A percentile compares a stretch with the other conserved stretches of the same genome.
Conservation (phyloP, 73 alveolate species). For the Blepharisma stoltei region DNA sequence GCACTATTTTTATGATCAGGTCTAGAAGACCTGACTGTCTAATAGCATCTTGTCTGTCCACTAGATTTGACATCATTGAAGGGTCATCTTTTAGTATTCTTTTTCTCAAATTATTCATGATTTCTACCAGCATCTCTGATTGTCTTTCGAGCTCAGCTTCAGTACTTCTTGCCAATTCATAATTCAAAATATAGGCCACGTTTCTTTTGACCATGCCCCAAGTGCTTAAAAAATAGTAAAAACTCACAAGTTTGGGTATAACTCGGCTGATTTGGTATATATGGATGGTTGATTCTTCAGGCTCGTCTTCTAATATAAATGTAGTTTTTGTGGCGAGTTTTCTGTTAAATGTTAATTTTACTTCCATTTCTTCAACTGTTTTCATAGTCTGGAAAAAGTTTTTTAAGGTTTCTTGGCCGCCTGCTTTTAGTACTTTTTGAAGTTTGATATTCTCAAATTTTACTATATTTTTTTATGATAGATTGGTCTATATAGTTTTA, state of each 20-base stretch:
- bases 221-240: neutral
- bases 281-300: slow-evolving; percentile 4
- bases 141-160: slow-evolving; percentile 24
- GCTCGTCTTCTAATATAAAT: slow-evolving; percentile 14
- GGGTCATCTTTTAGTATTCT: neutral
- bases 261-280: slow-evolving; percentile 11
- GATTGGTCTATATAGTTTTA: no score
- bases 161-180: slow-evolving; percentile 10
- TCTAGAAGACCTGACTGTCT: slow-evolving; percentile 15
- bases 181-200: neutral
- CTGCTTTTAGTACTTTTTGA: neutral
- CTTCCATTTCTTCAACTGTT: neutral
- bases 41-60: slow-evolving; percentile 1
- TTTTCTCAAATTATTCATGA: neutral
- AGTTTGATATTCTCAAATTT: neutral
- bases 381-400: neutral
- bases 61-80: neutral
- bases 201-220: slow-evolving; percentile 19
- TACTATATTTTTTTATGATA: no score
- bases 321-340: slow-evolving; percentile 1
- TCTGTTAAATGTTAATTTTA: neutral
- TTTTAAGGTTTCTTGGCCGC: neutral
- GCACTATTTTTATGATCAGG: neutral
- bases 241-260: slow-evolving; percentile 9
- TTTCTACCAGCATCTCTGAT: neutral